These are phyloP conservation scores for Aristolochia contorta DNA, from an alignment of 164 flowering plant species.

Conservation along the genomic window DNA sequence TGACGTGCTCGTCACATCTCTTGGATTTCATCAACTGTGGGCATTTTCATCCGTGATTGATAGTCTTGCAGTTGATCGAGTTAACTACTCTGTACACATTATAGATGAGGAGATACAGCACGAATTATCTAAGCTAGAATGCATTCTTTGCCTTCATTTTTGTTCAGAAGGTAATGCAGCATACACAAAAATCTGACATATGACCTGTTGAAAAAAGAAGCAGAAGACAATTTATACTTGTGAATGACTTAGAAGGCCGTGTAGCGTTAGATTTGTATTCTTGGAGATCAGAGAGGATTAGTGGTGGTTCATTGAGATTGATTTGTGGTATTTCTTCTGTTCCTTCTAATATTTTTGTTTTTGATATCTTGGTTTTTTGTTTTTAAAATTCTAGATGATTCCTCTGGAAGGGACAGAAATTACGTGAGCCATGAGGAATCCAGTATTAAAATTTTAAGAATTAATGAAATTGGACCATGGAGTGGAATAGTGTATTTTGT, in stretches of 20 bases:
- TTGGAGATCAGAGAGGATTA: background rate
- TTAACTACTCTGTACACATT: constrained; percentile 13
- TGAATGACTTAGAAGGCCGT: constrained; percentile 2
- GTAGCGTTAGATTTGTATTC: constrained; percentile 1
- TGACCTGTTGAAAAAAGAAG: constrained; percentile 7
- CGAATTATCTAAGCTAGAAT: constrained; percentile 14
- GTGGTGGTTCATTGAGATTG: no score
- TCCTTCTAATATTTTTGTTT: no score
- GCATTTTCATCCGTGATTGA: background rate
- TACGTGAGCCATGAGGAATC: no score
- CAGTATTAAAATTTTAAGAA: no score
- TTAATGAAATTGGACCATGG: no score
- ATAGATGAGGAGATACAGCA: constrained; percentile 12
- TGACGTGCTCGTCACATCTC: background rate
- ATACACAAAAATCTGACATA: constrained; percentile 16
- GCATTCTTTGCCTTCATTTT: constrained; percentile 27
- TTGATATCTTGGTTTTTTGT: no score
- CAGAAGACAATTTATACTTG: constrained; percentile 7
- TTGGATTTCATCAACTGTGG: background rate
- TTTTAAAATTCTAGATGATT: no score
- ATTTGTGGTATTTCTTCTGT: no score
- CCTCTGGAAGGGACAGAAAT: no score
- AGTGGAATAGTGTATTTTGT: no score
- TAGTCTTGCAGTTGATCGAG: background rate
- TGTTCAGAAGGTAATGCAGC: constrained; percentile 22